phyloP scores from a whole-genome alignment of 768 basidiomycete genomes.

The Suillus brevipes region DNA sequence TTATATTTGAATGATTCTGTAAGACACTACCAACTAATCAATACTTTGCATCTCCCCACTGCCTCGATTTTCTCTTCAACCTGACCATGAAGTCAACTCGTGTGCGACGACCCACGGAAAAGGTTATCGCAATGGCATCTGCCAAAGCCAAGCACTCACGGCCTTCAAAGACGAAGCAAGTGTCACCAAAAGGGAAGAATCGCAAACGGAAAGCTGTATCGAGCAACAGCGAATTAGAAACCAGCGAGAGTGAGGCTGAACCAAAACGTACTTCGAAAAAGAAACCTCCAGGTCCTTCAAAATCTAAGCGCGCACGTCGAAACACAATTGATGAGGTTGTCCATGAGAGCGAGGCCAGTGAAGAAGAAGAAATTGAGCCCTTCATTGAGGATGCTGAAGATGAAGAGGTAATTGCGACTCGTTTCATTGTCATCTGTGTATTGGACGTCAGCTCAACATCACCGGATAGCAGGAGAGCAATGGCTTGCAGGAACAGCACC shows the following conservation, averaged over 20 bases:
- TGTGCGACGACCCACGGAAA: not conserved
- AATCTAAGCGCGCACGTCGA: not conserved
- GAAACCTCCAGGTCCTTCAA: not conserved
- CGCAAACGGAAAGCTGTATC: not conserved
- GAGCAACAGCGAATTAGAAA: not conserved
- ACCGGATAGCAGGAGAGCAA: too few relatives aligned
- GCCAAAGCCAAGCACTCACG: too few relatives aligned
- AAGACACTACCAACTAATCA: not conserved
- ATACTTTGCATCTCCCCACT: not conserved
- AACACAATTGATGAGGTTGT: not conserved
- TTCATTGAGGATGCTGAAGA: not conserved
- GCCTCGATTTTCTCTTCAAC: not conserved
- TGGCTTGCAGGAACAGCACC: too few relatives aligned
- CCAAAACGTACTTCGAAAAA: not conserved
- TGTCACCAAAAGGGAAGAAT: not conserved
- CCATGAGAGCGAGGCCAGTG: too few relatives aligned
- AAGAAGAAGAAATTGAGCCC: not conserved
- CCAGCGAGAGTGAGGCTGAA: not conserved
- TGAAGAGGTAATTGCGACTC: too few relatives aligned
- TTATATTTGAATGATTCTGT: not conserved
- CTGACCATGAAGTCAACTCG: not conserved
- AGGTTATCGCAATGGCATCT: not conserved
- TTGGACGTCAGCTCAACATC: too few relatives aligned
- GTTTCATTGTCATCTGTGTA: too few relatives aligned
- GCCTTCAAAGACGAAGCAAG: not conserved